These are phyloP conservation scores for Cladobotryum protrusum DNA, from an alignment of 2,329 filamentous ascomycete species.

Conservation along the genomic window DNA sequence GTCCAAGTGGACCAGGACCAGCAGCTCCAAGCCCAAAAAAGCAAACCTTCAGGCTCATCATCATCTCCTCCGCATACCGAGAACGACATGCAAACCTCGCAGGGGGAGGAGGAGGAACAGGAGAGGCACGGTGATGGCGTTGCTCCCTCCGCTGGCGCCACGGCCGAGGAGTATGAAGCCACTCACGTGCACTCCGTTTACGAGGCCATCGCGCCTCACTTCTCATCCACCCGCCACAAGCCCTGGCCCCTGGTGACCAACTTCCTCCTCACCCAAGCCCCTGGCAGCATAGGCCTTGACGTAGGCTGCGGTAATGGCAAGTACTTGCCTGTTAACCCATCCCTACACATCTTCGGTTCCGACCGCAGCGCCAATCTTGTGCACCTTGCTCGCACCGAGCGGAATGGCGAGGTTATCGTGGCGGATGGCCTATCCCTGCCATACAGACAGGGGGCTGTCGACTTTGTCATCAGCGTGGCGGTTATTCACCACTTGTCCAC, in stretches of 20 bases:
- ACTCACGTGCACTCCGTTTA: conserved; percentile 89
- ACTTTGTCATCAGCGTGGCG: conserved; percentile 91
- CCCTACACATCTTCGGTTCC: conserved; percentile 74
- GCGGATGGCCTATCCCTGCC: conserved; percentile 82
- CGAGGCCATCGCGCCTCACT: conserved; percentile 77
- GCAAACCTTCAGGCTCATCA: too few relatives aligned
- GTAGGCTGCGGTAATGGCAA: conserved; percentile 97
- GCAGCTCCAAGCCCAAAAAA: too few relatives aligned
- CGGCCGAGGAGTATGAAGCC: conserved; percentile 66
- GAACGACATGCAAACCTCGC: too few relatives aligned
- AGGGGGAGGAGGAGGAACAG: background rate
- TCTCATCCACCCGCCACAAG: conserved; percentile 72
- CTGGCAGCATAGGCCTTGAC: conserved; percentile 78
- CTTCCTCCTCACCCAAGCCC: conserved; percentile 61
- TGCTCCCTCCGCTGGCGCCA: background rate
- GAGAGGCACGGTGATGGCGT: too few relatives aligned
- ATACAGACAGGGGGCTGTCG: conserved; percentile 54
- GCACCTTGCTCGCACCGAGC: conserved; percentile 37
- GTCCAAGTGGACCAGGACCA: too few relatives aligned
- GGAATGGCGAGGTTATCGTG: conserved; percentile 62
- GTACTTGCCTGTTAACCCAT: conserved; percentile 73
- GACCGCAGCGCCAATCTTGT: conserved; percentile 65
- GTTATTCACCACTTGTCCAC: conserved; percentile 93
- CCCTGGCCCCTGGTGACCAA: conserved; percentile 87
- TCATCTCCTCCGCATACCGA: too few relatives aligned